Evolutionary conservation across 768 basidiomycete genomes (phyloP), one percentile per base, ranked within the genome.

Genomic region (Arthromyces matolae): DNA sequence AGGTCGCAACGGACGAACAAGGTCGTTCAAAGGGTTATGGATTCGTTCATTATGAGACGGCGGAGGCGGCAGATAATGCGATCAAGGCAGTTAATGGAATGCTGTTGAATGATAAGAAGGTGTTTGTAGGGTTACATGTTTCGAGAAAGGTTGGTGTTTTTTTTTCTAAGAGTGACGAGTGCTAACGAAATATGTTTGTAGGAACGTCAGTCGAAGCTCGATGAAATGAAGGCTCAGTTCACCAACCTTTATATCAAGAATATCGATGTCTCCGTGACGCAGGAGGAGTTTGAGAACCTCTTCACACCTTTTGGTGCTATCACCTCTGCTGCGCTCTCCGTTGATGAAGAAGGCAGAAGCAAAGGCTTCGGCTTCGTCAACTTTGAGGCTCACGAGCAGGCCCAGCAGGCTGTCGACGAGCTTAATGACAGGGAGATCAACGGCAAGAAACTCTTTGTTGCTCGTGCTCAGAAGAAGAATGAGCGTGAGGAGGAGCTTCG

Each of bases 161-260:
- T 9, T 6, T 2, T 12, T 5, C 31, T 35, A 13, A 19, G 13
- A 24, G 23, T 20, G 5, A 10, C 16, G 9, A 23, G 18, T 14
- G n/a, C 39, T 27, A 12, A 36, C 41, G 29, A 35, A 20, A n/a
- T 35, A 14, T 9, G 28, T 13, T 23, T 47, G 1, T 46, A 90
- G 84, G 96, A 98, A 73, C 89, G 96, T 57, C 92, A 95, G 71
- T 93, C 93, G 64, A 98, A 99, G 73, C 77, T 98, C 52, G 96
- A 98, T 61, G 95, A 99, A 73, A 90, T 93, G 84, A 93, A 89
- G 68, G 75, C 93, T 20, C 91, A 94, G 60, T 99, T 90, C 76
- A 99, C 96, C 66, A 99, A 99, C 76, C 78, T 99, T 48, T 99
- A 96, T 70, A 75, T 98, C 75, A 99, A 99, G 83, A 98, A 98